phyloP scores from a whole-genome alignment of 345 rosid species.

The Cardamine occulta region DNA sequence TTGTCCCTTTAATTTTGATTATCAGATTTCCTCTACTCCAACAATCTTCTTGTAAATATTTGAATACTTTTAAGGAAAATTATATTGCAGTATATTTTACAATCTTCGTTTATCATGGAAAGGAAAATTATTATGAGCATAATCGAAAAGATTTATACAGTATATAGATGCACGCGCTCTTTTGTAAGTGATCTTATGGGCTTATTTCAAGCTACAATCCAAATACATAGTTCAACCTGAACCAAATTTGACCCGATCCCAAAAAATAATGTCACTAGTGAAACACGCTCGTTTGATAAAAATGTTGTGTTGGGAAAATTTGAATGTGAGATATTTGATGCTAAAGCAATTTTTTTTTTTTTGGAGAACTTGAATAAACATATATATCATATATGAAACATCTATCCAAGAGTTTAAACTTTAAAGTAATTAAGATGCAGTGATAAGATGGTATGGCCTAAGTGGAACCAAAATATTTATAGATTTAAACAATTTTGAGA shows the following conservation, averaged over 20 bases:
- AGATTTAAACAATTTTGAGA: background rate
- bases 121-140: background rate
- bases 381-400: background rate
- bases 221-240: no score
- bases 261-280: no score
- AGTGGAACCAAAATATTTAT: no score
- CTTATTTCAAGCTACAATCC: background rate
- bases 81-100: slow-evolving; percentile 3
- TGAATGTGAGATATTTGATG: background rate
- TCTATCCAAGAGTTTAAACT: no score
- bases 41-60: slow-evolving; percentile 23
- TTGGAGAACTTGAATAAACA: background rate
- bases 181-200: background rate
- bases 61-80: background rate
- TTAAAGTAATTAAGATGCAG: no score
- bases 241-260: no score
- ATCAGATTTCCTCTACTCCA: background rate
- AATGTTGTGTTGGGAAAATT: background rate
- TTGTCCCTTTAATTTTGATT: background rate
- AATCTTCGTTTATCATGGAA: background rate
- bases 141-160: background rate
- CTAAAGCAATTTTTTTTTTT: background rate
- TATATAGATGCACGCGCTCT: no score
- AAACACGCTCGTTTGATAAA: no score
- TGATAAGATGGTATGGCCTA: background rate